Percentiles rank a stretch among this genome's conserved stretches.
Conservation (phyloP, 192 early-diverging fungal genomes). For the Rhizophagus prolifer region DNA sequence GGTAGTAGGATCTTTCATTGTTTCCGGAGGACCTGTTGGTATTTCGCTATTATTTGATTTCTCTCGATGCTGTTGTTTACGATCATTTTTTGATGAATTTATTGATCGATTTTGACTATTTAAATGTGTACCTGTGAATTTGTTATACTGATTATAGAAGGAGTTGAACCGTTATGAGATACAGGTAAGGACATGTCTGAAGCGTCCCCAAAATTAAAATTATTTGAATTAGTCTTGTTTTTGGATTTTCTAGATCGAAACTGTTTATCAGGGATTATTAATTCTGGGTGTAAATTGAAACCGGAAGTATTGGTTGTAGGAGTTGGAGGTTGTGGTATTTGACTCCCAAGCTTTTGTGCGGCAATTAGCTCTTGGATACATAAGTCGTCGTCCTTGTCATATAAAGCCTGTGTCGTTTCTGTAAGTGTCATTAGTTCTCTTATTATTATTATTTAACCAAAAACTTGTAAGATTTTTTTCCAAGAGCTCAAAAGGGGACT, state of each 20-base stretch:
- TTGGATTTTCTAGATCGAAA: background rate
- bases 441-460: background rate
- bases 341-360: conserved; percentile 8
- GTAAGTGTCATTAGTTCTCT: conserved; percentile 17
- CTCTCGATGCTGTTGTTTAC: background rate
- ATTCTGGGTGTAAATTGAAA: conserved; percentile 10
- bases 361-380: conserved; percentile 6
- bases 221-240: background rate
- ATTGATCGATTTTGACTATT: background rate
- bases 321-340: background rate
- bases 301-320: background rate
- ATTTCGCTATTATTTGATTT: conserved; percentile 11
- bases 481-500: background rate
- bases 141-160: background rate
- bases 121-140: background rate
- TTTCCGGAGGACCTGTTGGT: conserved; percentile 31
- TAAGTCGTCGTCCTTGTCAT: conserved; percentile 8
- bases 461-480: background rate
- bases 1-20: conserved; percentile 26
- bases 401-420: background rate
- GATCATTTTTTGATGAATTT: background rate
- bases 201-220: conserved; percentile 2
- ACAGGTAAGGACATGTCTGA: conserved; percentile 11
- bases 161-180: conserved; percentile 15
- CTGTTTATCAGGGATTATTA: background rate